Evolutionary conservation across 139 green algal genomes (phyloP).

Genomic region (Coelastrella sp.): DNA sequence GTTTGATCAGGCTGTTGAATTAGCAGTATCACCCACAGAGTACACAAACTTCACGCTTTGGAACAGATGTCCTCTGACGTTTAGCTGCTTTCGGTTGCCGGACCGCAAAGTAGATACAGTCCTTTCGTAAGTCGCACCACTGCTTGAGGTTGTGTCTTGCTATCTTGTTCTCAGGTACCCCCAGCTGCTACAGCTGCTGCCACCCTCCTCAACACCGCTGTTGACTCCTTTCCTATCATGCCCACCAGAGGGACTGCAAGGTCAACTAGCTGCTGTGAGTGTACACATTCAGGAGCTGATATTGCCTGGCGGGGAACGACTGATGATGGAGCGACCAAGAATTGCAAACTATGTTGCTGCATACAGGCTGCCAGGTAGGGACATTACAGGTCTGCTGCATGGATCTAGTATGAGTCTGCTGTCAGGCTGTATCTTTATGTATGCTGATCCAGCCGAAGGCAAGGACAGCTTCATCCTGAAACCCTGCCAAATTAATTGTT

Average conservation of each 20-base stretch:
- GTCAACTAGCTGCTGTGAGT: constrained; percentile 50
- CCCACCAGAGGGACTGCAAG: constrained; percentile 39
- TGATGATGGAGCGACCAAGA: constrained; percentile 35
- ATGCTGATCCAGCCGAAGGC: too few relatives aligned
- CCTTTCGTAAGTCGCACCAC: too few relatives aligned
- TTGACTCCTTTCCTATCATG: neutral
- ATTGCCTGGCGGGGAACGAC: constrained; percentile 51
- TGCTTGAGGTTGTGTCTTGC: neutral
- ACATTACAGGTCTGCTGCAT: too few relatives aligned
- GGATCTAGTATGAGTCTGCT: neutral
- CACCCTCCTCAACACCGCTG: neutral
- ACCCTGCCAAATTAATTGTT: too few relatives aligned
- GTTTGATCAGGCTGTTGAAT: too few relatives aligned
- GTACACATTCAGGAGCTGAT: constrained; percentile 59
- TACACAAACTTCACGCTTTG: too few relatives aligned
- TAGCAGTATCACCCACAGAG: too few relatives aligned
- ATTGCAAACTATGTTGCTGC: constrained; percentile 53
- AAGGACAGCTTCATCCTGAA: too few relatives aligned
- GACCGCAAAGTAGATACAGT: too few relatives aligned
- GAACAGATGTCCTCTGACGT: too few relatives aligned
- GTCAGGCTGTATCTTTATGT: neutral
- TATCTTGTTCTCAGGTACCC: constrained; percentile 27
- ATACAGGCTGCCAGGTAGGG: constrained; percentile 57
- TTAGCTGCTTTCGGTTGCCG: too few relatives aligned
- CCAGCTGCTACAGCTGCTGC: constrained; percentile 32